Conservation (phyloP, 1,139 yeast species). For the Taiozyma sp. region DNA sequence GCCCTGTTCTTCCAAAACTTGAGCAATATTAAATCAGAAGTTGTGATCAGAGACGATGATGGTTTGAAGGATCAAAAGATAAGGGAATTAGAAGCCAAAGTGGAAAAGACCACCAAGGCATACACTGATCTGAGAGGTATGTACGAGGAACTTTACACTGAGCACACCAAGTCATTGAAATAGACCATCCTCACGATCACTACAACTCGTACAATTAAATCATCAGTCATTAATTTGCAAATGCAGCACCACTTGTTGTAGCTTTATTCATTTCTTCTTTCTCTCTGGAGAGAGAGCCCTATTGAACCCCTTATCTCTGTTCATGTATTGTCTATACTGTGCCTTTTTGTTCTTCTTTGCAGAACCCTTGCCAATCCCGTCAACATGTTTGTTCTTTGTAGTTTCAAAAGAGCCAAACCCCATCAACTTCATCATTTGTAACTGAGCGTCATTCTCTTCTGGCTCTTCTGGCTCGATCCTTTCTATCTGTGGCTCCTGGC, state of each 20-base stretch:
- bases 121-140: slow-evolving; percentile 52
- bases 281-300: slow-evolving; percentile 50
- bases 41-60: slow-evolving; percentile 18
- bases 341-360: slow-evolving; percentile 38
- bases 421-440: slow-evolving; percentile 40
- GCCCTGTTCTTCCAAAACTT: slow-evolving; percentile 45
- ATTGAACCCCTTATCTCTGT: slow-evolving; percentile 55
- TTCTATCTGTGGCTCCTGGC: slow-evolving; percentile 1
- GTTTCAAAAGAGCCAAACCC: slow-evolving; percentile 59
- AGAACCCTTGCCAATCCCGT: slow-evolving; percentile 45
- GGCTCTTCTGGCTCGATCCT: slow-evolving; percentile 7
- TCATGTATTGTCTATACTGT: slow-evolving; percentile 63
- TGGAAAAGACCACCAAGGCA: slow-evolving; percentile 47
- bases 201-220: neutral
- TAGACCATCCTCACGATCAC: neutral
- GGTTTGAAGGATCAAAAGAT: slow-evolving; percentile 23
- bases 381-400: slow-evolving; percentile 53
- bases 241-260: neutral
- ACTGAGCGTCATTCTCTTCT: slow-evolving; percentile 10
- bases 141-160: slow-evolving; percentile 54
- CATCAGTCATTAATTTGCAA: neutral
- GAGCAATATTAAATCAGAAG: slow-evolving; percentile 34
- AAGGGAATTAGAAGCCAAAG: slow-evolving; percentile 38
- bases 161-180: slow-evolving; percentile 35
- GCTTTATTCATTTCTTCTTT: slow-evolving; percentile 2